Conservation (phyloP, 129 eudicot species). For the Scalesia atractyloides region DNA sequence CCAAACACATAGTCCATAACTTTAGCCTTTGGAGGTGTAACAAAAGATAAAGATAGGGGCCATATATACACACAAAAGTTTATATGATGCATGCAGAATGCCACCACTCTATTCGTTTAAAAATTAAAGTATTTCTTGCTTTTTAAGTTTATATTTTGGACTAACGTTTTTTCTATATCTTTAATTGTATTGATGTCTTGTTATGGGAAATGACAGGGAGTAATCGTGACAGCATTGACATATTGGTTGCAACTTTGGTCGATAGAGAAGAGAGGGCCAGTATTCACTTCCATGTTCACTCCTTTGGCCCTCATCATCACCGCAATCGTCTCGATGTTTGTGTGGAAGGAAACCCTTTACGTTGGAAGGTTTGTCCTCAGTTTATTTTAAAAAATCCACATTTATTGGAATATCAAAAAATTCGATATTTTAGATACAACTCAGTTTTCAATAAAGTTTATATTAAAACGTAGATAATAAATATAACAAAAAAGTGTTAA, state of each 20-base stretch:
- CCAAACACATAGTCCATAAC: conserved; percentile 4
- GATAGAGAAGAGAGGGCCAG: conserved; percentile 65
- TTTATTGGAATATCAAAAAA: background rate
- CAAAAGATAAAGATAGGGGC: conserved; percentile 13
- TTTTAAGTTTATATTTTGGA: background rate
- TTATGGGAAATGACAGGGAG: conserved; percentile 43
- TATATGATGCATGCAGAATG: conserved; percentile 28
- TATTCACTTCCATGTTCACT: conserved; percentile 63
- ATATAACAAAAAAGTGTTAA: too few relatives aligned
- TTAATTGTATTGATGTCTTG: too few relatives aligned
- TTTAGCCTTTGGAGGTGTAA: conserved; percentile 22
- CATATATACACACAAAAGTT: conserved; percentile 12
- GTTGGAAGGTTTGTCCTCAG: conserved; percentile 48
- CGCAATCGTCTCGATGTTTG: conserved; percentile 45
- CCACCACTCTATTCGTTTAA: conserved; percentile 19
- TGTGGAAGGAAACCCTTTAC: conserved; percentile 59
- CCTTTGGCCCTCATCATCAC: conserved; percentile 64
- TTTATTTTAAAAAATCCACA: background rate
- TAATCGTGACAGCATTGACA: conserved; percentile 54
- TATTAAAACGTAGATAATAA: too few relatives aligned
- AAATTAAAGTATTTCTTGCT: conserved; percentile 10
- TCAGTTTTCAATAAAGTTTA: too few relatives aligned
- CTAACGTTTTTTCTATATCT: background rate
- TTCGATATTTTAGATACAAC: too few relatives aligned
- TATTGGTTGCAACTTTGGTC: conserved; percentile 66